Conservation (phyloP, 2,329 filamentous ascomycete species). For the Sporothrix inflata region DNA sequence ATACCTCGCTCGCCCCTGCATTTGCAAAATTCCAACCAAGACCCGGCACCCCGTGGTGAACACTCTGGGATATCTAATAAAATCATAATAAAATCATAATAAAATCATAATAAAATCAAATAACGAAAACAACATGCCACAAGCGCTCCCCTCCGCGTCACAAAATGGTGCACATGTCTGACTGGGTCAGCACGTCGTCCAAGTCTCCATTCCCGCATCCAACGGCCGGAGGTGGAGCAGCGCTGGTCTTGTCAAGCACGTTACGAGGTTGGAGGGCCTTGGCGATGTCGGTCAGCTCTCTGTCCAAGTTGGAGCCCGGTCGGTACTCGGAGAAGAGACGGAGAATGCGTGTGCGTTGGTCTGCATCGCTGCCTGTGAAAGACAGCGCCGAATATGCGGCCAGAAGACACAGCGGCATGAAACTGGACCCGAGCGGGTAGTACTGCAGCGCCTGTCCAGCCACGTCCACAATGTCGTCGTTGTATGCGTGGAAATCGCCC, state of each 20-base stretch:
- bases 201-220: background rate
- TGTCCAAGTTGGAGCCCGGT: background rate
- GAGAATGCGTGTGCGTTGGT: background rate
- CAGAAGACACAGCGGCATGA: slow-evolving; percentile 30
- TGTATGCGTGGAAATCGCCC: slow-evolving; percentile 2
- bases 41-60: background rate
- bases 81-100: background rate
- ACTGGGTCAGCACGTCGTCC: background rate
- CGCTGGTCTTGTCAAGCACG: background rate
- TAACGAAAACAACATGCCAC: background rate
- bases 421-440: slow-evolving; percentile 30
- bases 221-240: background rate
- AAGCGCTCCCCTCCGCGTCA: background rate
- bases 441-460: slow-evolving; percentile 29
- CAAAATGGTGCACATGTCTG: slow-evolving; percentile 4
- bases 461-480: slow-evolving; percentile 21
- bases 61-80: background rate
- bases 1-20: too few species aligned
- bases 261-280: background rate
- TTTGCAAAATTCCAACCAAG: background rate
- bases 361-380: background rate
- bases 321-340: slow-evolving; percentile 14
- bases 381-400: slow-evolving; percentile 17
- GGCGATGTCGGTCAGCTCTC: background rate
- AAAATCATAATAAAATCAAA: background rate